Evolutionary conservation across 495 filamentous ascomycete genomes (phyloP).

Genomic region (Xylaria acuta): DNA sequence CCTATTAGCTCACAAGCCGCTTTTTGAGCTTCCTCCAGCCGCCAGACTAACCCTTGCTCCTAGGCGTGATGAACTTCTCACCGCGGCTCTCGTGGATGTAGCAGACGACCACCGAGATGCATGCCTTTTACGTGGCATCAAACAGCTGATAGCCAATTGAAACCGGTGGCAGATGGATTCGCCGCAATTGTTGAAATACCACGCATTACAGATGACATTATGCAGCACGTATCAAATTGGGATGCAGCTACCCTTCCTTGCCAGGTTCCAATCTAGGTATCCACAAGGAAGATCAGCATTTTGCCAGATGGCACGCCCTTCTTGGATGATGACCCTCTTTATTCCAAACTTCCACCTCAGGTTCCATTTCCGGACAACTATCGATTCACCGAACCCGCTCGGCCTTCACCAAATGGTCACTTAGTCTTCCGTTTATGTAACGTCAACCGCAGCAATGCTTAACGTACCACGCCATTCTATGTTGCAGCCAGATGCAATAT

Average conservation of each 20-base stretch:
- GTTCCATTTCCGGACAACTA: conserved; percentile 38
- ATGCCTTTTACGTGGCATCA: conserved; percentile 25
- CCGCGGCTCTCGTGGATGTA: conserved; percentile 24
- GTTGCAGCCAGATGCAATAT: conserved; percentile 34
- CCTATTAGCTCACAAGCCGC: conserved; percentile 12
- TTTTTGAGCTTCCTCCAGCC: conserved; percentile 13
- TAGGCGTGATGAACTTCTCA: conserved; percentile 25
- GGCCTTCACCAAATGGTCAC: conserved; percentile 34
- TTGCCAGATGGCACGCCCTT: conserved; percentile 57
- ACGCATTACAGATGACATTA: conserved; percentile 29
- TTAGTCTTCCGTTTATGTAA: conserved; percentile 30
- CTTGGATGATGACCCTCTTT: conserved; percentile 48
- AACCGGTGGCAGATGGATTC: conserved; percentile 2
- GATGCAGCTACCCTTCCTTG: conserved; percentile 28
- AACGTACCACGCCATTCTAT: conserved; percentile 34
- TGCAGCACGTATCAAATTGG: conserved; percentile 30
- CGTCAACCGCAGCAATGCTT: conserved; percentile 25
- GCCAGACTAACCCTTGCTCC: not conserved
- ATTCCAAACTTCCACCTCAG: conserved; percentile 39
- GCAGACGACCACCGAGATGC: conserved; percentile 19
- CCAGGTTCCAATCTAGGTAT: conserved; percentile 38
- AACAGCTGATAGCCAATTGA: conserved; percentile 21
- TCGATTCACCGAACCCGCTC: conserved; percentile 35
- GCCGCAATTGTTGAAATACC: conserved; percentile 23
- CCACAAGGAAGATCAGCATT: conserved; percentile 42